Base-by-base conservation (phyloP, 2,329 filamentous ascomycete genomes). In the Cytospora leucostoma region DNA sequence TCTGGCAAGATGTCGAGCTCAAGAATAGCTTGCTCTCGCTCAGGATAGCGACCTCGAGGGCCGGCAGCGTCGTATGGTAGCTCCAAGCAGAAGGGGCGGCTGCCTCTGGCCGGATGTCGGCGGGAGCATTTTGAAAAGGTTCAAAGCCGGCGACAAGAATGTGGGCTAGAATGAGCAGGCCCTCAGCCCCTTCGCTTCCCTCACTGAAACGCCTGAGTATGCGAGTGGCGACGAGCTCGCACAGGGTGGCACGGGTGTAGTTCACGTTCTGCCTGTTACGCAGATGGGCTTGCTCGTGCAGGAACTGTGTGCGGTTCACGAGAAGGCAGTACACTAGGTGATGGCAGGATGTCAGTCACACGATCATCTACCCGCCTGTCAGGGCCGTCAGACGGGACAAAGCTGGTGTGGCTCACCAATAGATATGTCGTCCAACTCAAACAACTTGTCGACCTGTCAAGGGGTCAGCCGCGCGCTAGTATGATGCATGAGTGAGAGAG, bases 131-230 rank as follows among this genome's bases (percentile, higher is more conserved):
- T 75, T 95, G 91, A 70, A 95, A 95, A 1, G 92, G 91, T 70
- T 93, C 89, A 70, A 96, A 95, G 15, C 90, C 90, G 17, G 91
- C 90, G 15, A 96, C 89, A 21, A 95, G 83, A 37, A 95, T 89
- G 69, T 93, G 90, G 7, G 91, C 87, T 7, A 95, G 81, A 27
- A 92, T 79, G 5, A 95, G 79, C 13, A 95, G 81, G 1, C 91
- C 90, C 33, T 87, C 81, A 0, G 86, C 80, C 6, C 89, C 90
- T 15, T 87, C 84, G 64, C 91, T 87, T 69, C 93, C 88, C 76
- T 95, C 91, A 68, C 91, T 88, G 70, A 91, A 93, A 59, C 90
- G 87, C 40, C 92, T 83, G 60, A 95, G 77, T 53, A 96, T 88
- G 65, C 91, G 88, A 63, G 87, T 89, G 10, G 92, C 92, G 34